These are phyloP conservation scores for Ajuga chamaepitys DNA, from an alignment of 257 asterid species.

Conservation along the genomic window DNA sequence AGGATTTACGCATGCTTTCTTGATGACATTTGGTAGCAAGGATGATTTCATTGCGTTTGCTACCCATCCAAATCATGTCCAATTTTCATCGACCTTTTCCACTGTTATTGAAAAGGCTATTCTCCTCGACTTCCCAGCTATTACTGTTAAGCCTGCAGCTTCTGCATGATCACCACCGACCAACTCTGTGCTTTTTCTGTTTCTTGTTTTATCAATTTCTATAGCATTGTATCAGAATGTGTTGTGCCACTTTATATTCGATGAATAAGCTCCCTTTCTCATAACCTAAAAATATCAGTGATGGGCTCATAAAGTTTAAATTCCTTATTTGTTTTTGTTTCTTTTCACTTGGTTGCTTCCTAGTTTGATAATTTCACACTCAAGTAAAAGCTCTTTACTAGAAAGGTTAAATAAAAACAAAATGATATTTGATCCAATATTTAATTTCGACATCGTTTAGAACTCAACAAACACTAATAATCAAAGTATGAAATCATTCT, in stretches of 20 bases:
- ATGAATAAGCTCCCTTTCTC: not conserved
- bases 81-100: constrained; percentile 58
- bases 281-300: not conserved
- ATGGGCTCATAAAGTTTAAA: not conserved
- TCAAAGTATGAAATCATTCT: too few relatives aligned
- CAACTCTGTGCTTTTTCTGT: not conserved
- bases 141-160: constrained; percentile 41
- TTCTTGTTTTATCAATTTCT: not conserved
- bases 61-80: constrained; percentile 63
- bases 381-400: too few relatives aligned
- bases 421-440: too few relatives aligned
- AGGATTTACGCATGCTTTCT: constrained; percentile 82
- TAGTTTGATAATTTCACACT: too few relatives aligned
- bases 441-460: too few relatives aligned
- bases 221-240: not conserved
- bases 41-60: constrained; percentile 59
- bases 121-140: constrained; percentile 80
- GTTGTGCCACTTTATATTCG: not conserved
- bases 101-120: constrained; percentile 67
- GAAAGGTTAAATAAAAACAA: too few relatives aligned
- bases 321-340: too few relatives aligned
- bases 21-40: constrained; percentile 75
- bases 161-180: not conserved
- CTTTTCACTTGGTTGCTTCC: too few relatives aligned
- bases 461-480: too few relatives aligned